These are phyloP conservation scores for Iberis pinnata DNA, from an alignment of 345 rosid genomes.

Conservation along the genomic window DNA sequence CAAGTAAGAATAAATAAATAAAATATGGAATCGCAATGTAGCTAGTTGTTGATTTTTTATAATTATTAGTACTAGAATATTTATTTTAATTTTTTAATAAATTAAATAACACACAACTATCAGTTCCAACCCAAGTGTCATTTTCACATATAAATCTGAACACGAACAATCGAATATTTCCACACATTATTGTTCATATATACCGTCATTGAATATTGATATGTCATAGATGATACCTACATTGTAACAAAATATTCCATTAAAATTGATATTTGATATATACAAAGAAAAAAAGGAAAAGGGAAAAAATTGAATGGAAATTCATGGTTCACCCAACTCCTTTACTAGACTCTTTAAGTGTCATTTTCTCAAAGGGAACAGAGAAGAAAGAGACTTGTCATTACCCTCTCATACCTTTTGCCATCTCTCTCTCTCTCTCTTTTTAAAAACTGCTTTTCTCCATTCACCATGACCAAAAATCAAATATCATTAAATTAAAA, in stretches of 20 bases:
- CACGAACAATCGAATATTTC: constrained; percentile 25
- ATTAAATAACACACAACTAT: constrained; percentile 7
- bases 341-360: constrained; percentile 30
- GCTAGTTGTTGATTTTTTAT: not conserved
- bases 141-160: constrained; percentile 32
- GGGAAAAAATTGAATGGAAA: constrained; percentile 24
- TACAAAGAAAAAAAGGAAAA: not conserved
- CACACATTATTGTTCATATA: constrained; percentile 26
- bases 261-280: constrained; percentile 5
- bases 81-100: not conserved
- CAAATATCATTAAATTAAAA: constrained; percentile 10
- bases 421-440: constrained; percentile 19
- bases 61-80: not conserved
- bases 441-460: constrained; percentile 28
- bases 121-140: constrained; percentile 30
- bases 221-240: constrained; percentile 33
- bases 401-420: constrained; percentile 27
- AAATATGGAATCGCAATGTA: constrained; percentile 13
- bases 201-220: constrained; percentile 31
- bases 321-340: constrained; percentile 33
- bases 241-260: constrained; percentile 27
- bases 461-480: constrained; percentile 24
- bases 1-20: constrained; percentile 15
- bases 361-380: constrained; percentile 36
- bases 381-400: constrained; percentile 35